Evolutionary conservation across 2,329 filamentous ascomycete genomes (phyloP).

Genomic region (Cadophora gregata): DNA sequence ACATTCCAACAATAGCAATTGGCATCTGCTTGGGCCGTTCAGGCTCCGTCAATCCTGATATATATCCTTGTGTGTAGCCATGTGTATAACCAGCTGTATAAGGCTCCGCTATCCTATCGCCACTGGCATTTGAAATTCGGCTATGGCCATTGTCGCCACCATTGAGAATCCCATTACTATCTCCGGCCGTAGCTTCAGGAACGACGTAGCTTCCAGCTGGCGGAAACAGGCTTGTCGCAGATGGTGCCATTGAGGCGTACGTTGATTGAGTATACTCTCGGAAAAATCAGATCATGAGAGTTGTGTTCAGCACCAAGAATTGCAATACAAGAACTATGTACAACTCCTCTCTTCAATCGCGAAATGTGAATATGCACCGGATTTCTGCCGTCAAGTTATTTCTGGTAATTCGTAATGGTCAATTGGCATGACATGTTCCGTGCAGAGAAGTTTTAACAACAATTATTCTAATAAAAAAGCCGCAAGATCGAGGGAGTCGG

Average conservation of each 20-base stretch:
- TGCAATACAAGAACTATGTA: not conserved
- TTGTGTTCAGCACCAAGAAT: not conserved
- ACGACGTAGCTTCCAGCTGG: conserved; percentile 8
- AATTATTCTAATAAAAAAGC: not conserved
- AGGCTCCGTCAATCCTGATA: conserved; percentile 27
- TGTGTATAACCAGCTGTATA: conserved; percentile 37
- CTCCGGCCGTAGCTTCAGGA: conserved; percentile 36
- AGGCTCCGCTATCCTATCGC: conserved; percentile 11
- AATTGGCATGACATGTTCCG: not conserved
- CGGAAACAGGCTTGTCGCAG: conserved; percentile 30
- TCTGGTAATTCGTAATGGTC: not conserved
- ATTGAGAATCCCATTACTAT: conserved; percentile 18
- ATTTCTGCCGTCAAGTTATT: not conserved
- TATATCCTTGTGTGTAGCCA: conserved; percentile 38
- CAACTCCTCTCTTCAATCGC: not conserved
- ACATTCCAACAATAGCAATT: conserved; percentile 48
- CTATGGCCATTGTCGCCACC: not conserved
- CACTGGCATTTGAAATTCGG: not conserved
- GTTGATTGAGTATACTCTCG: not conserved
- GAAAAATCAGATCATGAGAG: not conserved
- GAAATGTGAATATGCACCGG: not conserved
- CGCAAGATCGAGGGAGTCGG: not conserved
- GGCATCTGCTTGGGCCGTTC: conserved; percentile 38
- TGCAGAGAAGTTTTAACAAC: not conserved
- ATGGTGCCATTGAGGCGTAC: conserved; percentile 40